Conservation (phyloP, 1,139 yeast species). For the Candida sanyaensis region DNA sequence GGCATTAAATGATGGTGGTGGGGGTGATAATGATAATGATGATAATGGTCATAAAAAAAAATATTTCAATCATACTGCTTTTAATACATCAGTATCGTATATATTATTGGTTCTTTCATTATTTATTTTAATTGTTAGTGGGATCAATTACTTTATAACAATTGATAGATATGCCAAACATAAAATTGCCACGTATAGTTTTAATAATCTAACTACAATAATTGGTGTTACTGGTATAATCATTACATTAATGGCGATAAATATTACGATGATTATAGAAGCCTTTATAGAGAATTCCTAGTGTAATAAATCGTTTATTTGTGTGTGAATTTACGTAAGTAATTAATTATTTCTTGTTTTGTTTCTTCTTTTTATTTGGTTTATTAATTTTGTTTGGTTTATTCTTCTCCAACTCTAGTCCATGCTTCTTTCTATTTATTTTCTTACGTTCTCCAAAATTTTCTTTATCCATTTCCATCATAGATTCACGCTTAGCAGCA, state of each 20-base stretch:
- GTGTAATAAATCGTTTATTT: neutral
- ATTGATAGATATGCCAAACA: conserved; percentile 47
- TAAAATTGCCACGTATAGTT: conserved; percentile 42
- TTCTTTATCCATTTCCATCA: conserved; percentile 92
- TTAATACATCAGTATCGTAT: conserved; percentile 37
- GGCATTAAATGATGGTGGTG: neutral
- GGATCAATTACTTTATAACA: conserved; percentile 47
- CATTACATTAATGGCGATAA: conserved; percentile 47
- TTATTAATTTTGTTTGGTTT: conserved; percentile 9
- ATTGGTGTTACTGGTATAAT: conserved; percentile 36
- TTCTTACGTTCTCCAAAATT: conserved; percentile 76
- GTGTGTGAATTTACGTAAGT: neutral
- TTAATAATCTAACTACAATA: conserved; percentile 39
- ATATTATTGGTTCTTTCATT: conserved; percentile 43
- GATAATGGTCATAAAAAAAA: conserved; percentile 10
- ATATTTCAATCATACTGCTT: conserved; percentile 17
- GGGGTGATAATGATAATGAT: neutral
- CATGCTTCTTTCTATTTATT: conserved; percentile 52
- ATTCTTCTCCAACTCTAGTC: conserved; percentile 5
- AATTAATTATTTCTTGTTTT: conserved; percentile 4
- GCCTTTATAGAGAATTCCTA: conserved; percentile 22
- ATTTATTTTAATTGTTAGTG: conserved; percentile 40
- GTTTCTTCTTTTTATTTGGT: conserved; percentile 7
- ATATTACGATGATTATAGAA: conserved; percentile 43
- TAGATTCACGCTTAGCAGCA: conserved; percentile 84